phyloP scores from a whole-genome alignment of 352 stramenopile genomes.

The Pythium scleroteichum region DNA sequence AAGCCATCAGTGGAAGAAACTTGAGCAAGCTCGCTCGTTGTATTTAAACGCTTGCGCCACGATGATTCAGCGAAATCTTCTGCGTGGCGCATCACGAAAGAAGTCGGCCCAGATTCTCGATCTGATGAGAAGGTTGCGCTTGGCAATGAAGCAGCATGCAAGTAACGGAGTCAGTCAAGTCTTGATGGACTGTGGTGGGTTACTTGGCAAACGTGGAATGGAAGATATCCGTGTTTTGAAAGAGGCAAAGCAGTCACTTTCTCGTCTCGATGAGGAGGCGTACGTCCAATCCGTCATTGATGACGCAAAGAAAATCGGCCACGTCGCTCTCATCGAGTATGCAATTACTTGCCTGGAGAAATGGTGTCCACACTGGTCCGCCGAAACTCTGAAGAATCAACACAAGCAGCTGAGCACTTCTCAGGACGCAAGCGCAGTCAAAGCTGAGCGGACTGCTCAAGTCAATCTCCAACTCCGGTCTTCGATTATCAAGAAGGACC shows the following conservation, averaged over 20 bases:
- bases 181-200: conserved; percentile 50
- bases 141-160: conserved; percentile 56
- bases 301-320: conserved; percentile 55
- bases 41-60: conserved; percentile 80
- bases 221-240: conserved; percentile 65
- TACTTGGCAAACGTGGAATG: conserved; percentile 54
- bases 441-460: conserved; percentile 39
- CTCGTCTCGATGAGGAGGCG: conserved; percentile 67
- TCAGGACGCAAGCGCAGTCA: conserved; percentile 35
- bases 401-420: conserved; percentile 10
- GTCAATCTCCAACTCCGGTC: conserved; percentile 57
- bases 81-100: conserved; percentile 64
- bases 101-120: conserved; percentile 63
- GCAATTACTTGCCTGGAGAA: conserved; percentile 60
- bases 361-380: conserved; percentile 54
- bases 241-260: conserved; percentile 51
- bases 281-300: conserved; percentile 76
- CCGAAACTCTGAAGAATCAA: conserved; percentile 48
- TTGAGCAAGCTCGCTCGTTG: conserved; percentile 75
- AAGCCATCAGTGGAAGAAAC: conserved; percentile 77
- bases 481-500: conserved; percentile 65
- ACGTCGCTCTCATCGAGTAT: conserved; percentile 66
- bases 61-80: conserved; percentile 84
- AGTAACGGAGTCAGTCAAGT: conserved; percentile 65
- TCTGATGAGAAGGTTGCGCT: conserved; percentile 54